Base-by-base conservation (phyloP, 257 asterid species). In the Capsicum baccatum region DNA sequence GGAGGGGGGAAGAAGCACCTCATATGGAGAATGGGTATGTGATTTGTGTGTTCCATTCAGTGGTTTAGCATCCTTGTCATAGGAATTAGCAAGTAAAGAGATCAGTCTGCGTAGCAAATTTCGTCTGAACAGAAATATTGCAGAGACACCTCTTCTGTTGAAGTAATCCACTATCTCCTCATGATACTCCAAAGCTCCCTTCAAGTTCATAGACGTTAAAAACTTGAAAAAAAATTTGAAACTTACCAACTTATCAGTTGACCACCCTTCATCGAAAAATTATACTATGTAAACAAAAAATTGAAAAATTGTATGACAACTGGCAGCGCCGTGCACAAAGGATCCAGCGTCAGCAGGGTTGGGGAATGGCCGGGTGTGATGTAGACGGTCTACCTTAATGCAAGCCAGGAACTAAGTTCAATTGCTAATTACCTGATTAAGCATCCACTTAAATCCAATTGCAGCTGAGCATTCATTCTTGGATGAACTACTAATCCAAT, bases 401-500 rank as follows among this genome's bases (percentile, higher is more conserved):
- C 48, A 44, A 44, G 6, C 47, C 62, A 14, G 62, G 15, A 57
- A 57, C 35, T 9, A 60, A n/a, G 37, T n/a, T 9, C 70, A 21
- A 59, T 12, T 59, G 67, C 3, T 6, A 76, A 79, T 78, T 83
- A 92, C 98, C 97, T 95, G 99, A 87, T 95, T 95, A 58, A 95
- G 92, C 99, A 95, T 95, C 97, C 99, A 95, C 88, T 95, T 95
- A 87, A 95, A 94, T 35, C 99, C 98, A 66, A 95, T 90, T 10
- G 98, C 98, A 70, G 96, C 96, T 0, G 95, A 84, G 88, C 99
- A 95, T 79, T 91, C 95, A 66, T 94, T 94, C 92, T 94, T 95
- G 59, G 98, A 88, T 2, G 99, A 92, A 47, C 99, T 95, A 33
- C 88, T 92, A 8, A 80, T 42, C 92, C 91, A 91, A 86, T 95